These are phyloP conservation scores for Eucalyptus dawsonii DNA, from an alignment of 345 rosid species.

Conservation along the genomic window DNA sequence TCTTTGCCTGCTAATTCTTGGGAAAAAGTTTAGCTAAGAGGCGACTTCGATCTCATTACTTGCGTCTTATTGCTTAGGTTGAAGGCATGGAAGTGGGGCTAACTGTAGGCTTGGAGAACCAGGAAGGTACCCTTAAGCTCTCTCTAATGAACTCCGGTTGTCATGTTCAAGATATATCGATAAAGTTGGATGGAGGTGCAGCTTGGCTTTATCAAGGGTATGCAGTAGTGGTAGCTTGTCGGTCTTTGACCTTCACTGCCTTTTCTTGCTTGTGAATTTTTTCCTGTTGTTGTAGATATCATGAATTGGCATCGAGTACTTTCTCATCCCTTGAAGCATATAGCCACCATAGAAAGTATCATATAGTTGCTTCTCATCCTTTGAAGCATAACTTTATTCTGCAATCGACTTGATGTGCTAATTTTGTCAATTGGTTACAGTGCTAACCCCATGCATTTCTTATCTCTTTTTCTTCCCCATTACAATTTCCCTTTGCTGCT, in stretches of 20 bases:
- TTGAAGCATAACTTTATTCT: neutral
- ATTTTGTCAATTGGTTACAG: neutral
- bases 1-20: neutral
- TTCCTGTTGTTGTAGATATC: neutral
- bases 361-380: neutral
- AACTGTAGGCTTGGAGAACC: conserved; percentile 66
- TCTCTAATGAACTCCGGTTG: conserved; percentile 73
- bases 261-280: neutral
- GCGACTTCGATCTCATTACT: conserved; percentile 12
- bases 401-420: neutral
- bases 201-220: conserved; percentile 99
- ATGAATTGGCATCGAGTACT: neutral
- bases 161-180: conserved; percentile 55
- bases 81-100: conserved; percentile 97
- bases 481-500: neutral
- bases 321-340: neutral
- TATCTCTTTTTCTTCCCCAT: neutral
- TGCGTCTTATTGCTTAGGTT: conserved; percentile 67
- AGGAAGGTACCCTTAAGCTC: conserved; percentile 59
- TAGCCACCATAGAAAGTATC: neutral
- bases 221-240: neutral
- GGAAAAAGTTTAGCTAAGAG: neutral
- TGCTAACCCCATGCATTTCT: neutral
- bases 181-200: conserved; percentile 82
- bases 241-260: neutral